phyloP scores from a whole-genome alignment of 805 yeast genomes.

The Saccharomycopsis vini region DNA sequence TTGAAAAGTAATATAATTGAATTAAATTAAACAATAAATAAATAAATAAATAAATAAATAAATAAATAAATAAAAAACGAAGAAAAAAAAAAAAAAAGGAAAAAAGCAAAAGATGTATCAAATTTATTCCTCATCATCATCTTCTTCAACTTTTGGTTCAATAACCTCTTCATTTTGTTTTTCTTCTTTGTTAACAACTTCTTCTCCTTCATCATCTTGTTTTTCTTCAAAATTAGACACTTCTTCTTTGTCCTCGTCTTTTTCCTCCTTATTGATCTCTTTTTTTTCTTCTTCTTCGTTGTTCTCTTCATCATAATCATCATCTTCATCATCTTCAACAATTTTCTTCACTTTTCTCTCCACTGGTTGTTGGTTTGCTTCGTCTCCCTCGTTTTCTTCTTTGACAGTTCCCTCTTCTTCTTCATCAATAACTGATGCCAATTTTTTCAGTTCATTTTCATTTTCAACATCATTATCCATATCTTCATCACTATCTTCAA shows the following conservation, averaged over 20 bases:
- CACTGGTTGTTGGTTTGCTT: constrained; percentile 1
- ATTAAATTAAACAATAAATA: too few species aligned
- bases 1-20: too few species aligned
- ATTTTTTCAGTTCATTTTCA: constrained; percentile 2
- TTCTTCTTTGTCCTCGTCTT: constrained; percentile 19
- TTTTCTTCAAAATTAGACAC: constrained; percentile 8
- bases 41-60: too few species aligned
- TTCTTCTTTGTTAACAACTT: constrained; percentile 22
- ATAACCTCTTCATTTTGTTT: not conserved
- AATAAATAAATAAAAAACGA: too few species aligned
- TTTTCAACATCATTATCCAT: not conserved
- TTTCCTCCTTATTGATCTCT: constrained; percentile 26
- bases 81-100: too few species aligned
- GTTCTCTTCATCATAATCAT: constrained; percentile 11
- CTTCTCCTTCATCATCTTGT: constrained; percentile 7
- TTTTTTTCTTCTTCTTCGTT: constrained; percentile 5
- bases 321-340: not conserved
- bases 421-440: too few species aligned
- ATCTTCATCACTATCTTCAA: constrained; percentile 36
- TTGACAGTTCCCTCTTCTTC: constrained; percentile 1
- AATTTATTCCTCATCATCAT: not conserved
- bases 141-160: constrained; percentile 23
- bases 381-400: not conserved
- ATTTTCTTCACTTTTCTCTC: not conserved
- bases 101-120: too few species aligned